Evolutionary conservation across 116 monocot species (phyloP).

Genomic region (Iris pallida): DNA sequence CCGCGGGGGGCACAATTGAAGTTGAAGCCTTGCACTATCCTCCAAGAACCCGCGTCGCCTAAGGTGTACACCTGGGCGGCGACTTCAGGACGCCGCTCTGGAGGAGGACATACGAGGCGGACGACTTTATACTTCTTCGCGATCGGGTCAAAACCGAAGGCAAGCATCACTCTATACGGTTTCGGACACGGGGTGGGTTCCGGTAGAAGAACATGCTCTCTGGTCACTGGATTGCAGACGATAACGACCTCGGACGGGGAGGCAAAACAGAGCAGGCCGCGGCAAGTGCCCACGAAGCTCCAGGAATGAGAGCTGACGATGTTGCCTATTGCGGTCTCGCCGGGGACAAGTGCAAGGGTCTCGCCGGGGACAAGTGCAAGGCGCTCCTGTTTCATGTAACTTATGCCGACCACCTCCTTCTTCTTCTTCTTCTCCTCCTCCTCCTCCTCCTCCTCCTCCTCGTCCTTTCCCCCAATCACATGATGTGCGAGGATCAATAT

Average conservation of each 20-base stretch:
- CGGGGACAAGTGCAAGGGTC: not conserved
- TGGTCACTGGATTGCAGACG: conserved; percentile 12
- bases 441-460: too few relatives aligned
- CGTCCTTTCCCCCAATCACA: not conserved
- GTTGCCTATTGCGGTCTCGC: conserved; percentile 5
- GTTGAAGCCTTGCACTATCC: conserved; percentile 3
- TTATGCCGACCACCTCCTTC: conserved; percentile 9
- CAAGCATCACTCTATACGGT: not conserved
- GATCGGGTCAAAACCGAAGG: conserved; percentile 13
- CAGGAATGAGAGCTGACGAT: conserved; percentile 7
- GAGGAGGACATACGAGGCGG: not conserved
- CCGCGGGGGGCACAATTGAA: not conserved
- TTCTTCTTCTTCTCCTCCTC: too few relatives aligned
- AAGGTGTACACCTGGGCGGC: conserved; percentile 9
- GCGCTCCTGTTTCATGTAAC: not conserved
- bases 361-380: too few relatives aligned
- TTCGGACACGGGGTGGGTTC: not conserved
- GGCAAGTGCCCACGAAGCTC: conserved; percentile 9
- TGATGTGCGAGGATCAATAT: not conserved
- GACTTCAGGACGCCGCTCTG: not conserved
- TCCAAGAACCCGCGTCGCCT: conserved; percentile 5
- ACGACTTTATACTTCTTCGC: conserved; percentile 9
- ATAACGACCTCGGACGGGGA: not conserved
- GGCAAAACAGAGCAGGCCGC: conserved; percentile 15
- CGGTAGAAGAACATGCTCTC: conserved; percentile 8